phyloP scores from a whole-genome alignment of 2,329 filamentous ascomycete species.

The Dendrostoma leiphaemia region DNA sequence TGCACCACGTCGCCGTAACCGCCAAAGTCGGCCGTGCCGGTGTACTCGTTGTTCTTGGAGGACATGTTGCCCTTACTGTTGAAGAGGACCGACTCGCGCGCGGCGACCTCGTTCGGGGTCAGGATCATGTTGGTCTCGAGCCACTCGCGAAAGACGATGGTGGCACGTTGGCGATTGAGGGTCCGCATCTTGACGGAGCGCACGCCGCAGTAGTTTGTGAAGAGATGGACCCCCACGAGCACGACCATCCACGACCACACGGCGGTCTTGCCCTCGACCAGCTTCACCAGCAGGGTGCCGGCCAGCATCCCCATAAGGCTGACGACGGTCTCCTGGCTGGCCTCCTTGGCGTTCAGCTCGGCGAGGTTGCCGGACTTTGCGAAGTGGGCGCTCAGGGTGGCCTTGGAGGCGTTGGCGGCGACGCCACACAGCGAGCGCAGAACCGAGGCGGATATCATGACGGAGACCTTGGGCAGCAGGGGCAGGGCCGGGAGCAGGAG shows the following conservation, averaged over 20 bases:
- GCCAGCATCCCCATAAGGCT: constrained; percentile 83
- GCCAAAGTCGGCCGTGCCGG: constrained; percentile 31
- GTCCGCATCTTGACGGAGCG: constrained; percentile 78
- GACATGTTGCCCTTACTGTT: constrained; percentile 44
- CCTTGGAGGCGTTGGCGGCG: constrained; percentile 85
- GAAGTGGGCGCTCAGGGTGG: constrained; percentile 89
- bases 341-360: constrained; percentile 92
- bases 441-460: constrained; percentile 49
- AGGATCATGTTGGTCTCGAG: constrained; percentile 51
- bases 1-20: constrained; percentile 39
- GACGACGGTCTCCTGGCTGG: constrained; percentile 92
- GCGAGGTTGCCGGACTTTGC: constrained; percentile 82
- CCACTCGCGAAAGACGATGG: constrained; percentile 67
- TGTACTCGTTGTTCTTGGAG: constrained; percentile 34
- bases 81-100: constrained; percentile 64
- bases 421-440: constrained; percentile 75
- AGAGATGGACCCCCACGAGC: constrained; percentile 74
- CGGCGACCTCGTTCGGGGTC: constrained; percentile 63
- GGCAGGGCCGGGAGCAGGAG: constrained; percentile 75
- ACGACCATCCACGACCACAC: constrained; percentile 73
- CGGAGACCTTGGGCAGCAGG: constrained; percentile 44
- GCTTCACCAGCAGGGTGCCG: constrained; percentile 77
- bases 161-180: constrained; percentile 83
- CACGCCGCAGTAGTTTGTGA: constrained; percentile 84
- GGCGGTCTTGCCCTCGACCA: constrained; percentile 65